Conservation (phyloP, 2,329 filamentous ascomycete genomes). For the Talaromyces sp. region DNA sequence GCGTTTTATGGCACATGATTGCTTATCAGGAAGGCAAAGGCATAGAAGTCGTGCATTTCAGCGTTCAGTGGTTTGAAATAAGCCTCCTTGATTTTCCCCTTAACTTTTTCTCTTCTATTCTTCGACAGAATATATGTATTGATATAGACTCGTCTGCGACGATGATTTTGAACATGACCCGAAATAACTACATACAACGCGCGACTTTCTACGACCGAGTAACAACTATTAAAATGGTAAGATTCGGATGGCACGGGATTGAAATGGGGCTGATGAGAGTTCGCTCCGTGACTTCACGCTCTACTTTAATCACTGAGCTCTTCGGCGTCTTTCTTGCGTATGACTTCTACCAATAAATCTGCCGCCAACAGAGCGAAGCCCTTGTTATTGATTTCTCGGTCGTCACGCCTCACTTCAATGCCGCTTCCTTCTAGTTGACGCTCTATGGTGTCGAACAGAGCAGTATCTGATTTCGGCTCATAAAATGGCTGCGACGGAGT, state of each 20-base stretch:
- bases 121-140: neutral
- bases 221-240: neutral
- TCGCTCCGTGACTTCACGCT: neutral
- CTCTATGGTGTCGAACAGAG: constrained; percentile 48
- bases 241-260: neutral
- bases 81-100: neutral
- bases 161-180: neutral
- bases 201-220: neutral
- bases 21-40: neutral
- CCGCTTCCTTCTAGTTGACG: constrained; percentile 48
- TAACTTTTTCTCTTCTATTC: neutral
- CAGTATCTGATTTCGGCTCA: constrained; percentile 48
- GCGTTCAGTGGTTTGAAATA: constrained; percentile 7
- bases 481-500: constrained; percentile 54
- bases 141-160: neutral
- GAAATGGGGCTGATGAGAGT: too few relatives aligned
- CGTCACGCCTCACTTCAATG: constrained; percentile 51
- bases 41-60: constrained; percentile 13
- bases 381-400: constrained; percentile 31
- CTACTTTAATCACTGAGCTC: too few relatives aligned
- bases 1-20: constrained; percentile 5
- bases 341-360: constrained; percentile 24
- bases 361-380: constrained; percentile 29
- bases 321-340: constrained; percentile 13
- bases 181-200: neutral